Evolutionary conservation across 768 basidiomycete species (phyloP), one percentile per base, ranked within the genome.

Genomic region (Tylopilus rubrobrunneus): DNA sequence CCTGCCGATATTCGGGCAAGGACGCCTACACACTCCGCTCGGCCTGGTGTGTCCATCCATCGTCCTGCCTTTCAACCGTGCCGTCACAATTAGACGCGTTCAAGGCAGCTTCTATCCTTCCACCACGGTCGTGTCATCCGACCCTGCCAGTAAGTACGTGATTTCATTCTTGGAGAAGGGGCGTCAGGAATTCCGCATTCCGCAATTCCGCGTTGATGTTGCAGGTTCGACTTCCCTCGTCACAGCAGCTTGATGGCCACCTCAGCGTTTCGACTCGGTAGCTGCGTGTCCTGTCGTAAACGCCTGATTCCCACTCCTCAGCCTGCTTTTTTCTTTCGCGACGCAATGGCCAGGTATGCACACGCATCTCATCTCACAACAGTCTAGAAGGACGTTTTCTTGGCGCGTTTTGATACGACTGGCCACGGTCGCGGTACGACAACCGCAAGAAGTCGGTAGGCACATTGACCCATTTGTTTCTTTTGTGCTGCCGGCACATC

Each of bases 341-440:
- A 45, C 40, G 36, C 21, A 47, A 11, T 17, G 37, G 53, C 43
- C 52, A 61, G 59, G 58, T 42, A 17, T 6, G 41, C 46, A 39
- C 56, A 49, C 55, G n/a, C n/a, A n/a, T n/a, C n/a, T 3, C 56
- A 49, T 61, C 52, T 62, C 60, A 61, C 62, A 31, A 51, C 21
- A 59, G 31, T 27, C 12, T 37, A 17, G 36, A 37, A 33, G 28
- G 27, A 5, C 33, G 39, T 28, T 28, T 37, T 48, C 31, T 47
- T 7, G 31, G 40, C 48, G 7, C 19, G 45, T 51, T 43, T 49
- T 31, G 27, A 53, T 39, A 46, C 19, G 41, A 52, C 40, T 10
- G 19, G 10, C 34, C 11, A 48, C 36, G 28, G 45, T 49, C 57
- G 44, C 29, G 31, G 36, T 23, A 43, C 7, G 17, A 9, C 53